phyloP scores from a whole-genome alignment of 2,329 filamentous ascomycete species.

The Colletotrichum costaricense region DNA sequence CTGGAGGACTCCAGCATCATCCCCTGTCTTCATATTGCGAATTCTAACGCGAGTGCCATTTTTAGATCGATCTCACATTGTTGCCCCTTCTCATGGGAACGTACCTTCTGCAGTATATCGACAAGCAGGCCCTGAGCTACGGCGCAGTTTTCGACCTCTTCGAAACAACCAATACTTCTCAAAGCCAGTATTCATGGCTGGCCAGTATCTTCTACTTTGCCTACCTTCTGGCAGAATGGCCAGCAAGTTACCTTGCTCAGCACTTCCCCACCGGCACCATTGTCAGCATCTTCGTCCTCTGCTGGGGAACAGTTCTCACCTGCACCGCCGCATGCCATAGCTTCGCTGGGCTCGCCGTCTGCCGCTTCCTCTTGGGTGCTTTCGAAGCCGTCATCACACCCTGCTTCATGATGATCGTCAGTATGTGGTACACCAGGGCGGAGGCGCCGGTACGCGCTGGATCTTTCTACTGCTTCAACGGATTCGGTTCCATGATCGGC shows the following conservation, averaged over 20 bases:
- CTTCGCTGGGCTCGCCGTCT: constrained; percentile 42
- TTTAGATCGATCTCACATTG: constrained; percentile 5
- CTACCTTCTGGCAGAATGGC: constrained; percentile 44
- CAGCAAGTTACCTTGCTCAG: constrained; percentile 29
- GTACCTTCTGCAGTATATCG: constrained; percentile 30
- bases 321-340: constrained; percentile 42
- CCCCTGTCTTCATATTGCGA: background rate
- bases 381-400: constrained; percentile 45
- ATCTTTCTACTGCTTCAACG: constrained; percentile 36
- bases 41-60: background rate
- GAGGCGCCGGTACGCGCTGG: constrained; percentile 38
- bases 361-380: constrained; percentile 47
- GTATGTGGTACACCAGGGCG: constrained; percentile 43
- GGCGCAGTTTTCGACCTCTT: constrained; percentile 40
- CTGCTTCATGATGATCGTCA: constrained; percentile 45
- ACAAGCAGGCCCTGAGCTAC: constrained; percentile 48
- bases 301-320: constrained; percentile 39
- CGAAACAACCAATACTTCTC: constrained; percentile 42
- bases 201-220: constrained; percentile 46
- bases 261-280: constrained; percentile 35
- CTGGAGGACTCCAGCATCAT: background rate
- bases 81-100: constrained; percentile 36
- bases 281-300: constrained; percentile 36
- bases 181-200: constrained; percentile 46
- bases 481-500: constrained; percentile 33